phyloP scores from a whole-genome alignment of 176 grass and related monocot species.

The Bromus sterilis region DNA sequence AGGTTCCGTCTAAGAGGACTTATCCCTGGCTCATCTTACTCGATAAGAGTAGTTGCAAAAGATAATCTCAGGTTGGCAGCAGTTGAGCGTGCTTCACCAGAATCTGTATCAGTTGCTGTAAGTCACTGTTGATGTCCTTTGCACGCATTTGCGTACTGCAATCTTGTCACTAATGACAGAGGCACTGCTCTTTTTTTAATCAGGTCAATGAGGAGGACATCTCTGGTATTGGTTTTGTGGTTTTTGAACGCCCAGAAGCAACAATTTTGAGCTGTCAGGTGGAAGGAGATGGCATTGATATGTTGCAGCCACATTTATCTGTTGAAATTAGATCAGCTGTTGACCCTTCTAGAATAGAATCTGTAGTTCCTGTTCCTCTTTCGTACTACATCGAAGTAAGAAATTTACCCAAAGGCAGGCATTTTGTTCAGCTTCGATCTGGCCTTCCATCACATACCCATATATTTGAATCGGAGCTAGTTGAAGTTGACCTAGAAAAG shows the following conservation, averaged over 20 bases:
- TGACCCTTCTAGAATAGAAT: constrained; percentile 71
- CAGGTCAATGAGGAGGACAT: constrained; percentile 78
- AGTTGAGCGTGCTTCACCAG: constrained; percentile 83
- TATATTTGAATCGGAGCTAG: constrained; percentile 62
- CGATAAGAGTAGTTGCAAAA: constrained; percentile 73
- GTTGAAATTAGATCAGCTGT: constrained; percentile 72
- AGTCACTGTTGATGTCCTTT: constrained; percentile 31
- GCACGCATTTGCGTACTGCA: not conserved
- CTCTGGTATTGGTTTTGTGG: constrained; percentile 71
- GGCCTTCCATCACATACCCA: constrained; percentile 64
- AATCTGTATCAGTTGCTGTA: constrained; percentile 60
- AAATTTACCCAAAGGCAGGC: constrained; percentile 68
- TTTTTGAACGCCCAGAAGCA: constrained; percentile 76
- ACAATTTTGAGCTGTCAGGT: constrained; percentile 83
- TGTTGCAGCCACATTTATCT: constrained; percentile 63
- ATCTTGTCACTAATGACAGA: not conserved
- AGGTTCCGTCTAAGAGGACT: constrained; percentile 91
- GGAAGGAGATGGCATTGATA: constrained; percentile 49
- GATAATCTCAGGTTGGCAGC: constrained; percentile 39
- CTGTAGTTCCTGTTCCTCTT: constrained; percentile 67
- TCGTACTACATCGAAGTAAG: constrained; percentile 76
- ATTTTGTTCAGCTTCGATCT: constrained; percentile 77
- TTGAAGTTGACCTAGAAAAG: constrained; percentile 88
- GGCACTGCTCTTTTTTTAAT: constrained; percentile 13
- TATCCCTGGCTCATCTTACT: constrained; percentile 77